These are phyloP conservation scores for Diaporthe citri DNA, from an alignment of 2,329 filamentous ascomycete species.

Conservation along the genomic window DNA sequence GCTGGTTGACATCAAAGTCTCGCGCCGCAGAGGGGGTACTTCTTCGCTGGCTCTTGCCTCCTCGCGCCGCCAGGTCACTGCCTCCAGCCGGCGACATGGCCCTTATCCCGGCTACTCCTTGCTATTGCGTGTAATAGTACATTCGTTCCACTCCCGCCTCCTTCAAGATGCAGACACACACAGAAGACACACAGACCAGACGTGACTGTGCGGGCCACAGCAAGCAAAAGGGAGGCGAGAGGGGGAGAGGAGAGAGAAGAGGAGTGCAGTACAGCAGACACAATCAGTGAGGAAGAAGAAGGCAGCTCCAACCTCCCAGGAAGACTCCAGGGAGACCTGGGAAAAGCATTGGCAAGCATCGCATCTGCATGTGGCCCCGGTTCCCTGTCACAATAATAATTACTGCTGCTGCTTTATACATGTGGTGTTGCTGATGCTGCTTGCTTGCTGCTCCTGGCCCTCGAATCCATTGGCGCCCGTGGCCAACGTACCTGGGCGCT, in stretches of 20 bases:
- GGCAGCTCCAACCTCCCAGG: neutral
- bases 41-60: neutral
- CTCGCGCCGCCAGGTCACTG: slow-evolving; percentile 1
- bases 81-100: slow-evolving; percentile 1
- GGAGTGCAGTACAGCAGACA: neutral
- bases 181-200: slow-evolving; percentile 13
- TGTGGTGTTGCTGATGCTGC: slow-evolving; percentile 11
- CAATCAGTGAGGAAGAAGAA: neutral
- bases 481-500: slow-evolving; percentile 29
- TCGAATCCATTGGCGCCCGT: slow-evolving; percentile 31
- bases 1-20: neutral
- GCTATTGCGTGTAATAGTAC: neutral
- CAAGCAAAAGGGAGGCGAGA: neutral
- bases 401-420: slow-evolving; percentile 5
- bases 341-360: slow-evolving; percentile 19
- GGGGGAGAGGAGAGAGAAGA: neutral
- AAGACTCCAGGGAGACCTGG: slow-evolving; percentile 14
- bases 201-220: neutral
- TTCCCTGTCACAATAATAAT: slow-evolving; percentile 24
- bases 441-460: neutral
- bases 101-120: neutral
- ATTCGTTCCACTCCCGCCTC: slow-evolving; percentile 19
- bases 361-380: slow-evolving; percentile 5
- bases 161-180: slow-evolving; percentile 2
- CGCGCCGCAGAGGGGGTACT: neutral